Base-by-base conservation (phyloP, 106 monocot genomes). In the Iris macrosiphon region DNA sequence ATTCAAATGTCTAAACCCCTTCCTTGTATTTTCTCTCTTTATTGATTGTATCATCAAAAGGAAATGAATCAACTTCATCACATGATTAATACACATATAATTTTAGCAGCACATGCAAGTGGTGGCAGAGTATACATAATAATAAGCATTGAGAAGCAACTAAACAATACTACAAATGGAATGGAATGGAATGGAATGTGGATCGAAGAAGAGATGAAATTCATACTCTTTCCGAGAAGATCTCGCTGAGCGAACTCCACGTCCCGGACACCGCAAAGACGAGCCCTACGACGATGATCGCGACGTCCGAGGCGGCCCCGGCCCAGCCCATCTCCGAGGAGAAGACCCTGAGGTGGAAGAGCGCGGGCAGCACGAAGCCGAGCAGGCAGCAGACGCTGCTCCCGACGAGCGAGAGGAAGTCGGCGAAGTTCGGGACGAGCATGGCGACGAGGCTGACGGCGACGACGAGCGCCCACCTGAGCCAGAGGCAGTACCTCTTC, bases 401-500 rank as follows among this genome's bases (percentile, higher is more conserved):
- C 17, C 81, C 81, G 24, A 81, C 76, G 6, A 81, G 68, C 6
- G 81, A 81, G n/a, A 81, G 32, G 44, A 81, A 81, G 26, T 81
- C 81, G 1, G 81, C 55, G 44, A 81, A 81, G 60, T 81, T 81
- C 24, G 81, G 81, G 8, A 81, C 80, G 2, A 71, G 24, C 26
- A 62, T 46, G 11, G 81, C 75, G 59, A 62, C 53, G 40, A 76
- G 17, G 42, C 67, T 55, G 21, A 81, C 81, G 22, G 20, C 42
- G 33, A 59, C 8, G 19, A 81, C 76, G 55, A 69, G 13, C 10
- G 14, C 45, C 76, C 75, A 76, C 30, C 81, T 40, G 53, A 76
- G 33, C 81, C 71, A 81, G 35, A 62, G 27, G 40, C 71, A 67
- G 75, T 63, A 81, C 1, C 42, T 46, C 55, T 81, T 76, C 18